phyloP scores from a whole-genome alignment of 495 filamentous ascomycete genomes.

The Aspergillus wentii region DNA sequence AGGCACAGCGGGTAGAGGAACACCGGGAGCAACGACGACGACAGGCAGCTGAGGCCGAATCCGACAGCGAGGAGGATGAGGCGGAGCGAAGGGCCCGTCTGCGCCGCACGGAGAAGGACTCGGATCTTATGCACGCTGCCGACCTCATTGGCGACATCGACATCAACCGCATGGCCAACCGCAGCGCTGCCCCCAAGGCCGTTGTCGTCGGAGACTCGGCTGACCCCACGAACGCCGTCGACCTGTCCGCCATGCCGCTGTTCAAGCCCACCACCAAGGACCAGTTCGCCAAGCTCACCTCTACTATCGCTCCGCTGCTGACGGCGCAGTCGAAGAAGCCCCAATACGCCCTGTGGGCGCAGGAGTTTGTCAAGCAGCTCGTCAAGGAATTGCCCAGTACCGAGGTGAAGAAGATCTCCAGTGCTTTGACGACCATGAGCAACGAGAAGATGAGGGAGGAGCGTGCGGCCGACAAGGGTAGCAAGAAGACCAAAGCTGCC shows the following conservation, averaged over 20 bases:
- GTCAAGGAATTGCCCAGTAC: constrained; percentile 82
- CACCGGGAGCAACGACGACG: constrained; percentile 42
- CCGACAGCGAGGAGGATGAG: constrained; percentile 66
- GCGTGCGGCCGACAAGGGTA: constrained; percentile 88
- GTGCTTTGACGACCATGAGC: constrained; percentile 72
- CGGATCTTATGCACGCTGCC: constrained; percentile 86
- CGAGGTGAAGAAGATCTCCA: constrained; percentile 93
- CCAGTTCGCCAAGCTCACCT: constrained; percentile 73
- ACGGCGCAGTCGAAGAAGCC: constrained; percentile 74
- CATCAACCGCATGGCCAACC: constrained; percentile 52
- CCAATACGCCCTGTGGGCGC: constrained; percentile 81
- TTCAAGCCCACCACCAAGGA: constrained; percentile 87
- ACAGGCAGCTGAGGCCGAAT: constrained; percentile 43
- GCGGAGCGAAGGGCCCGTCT: constrained; percentile 65
- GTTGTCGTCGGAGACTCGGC: constrained; percentile 60
- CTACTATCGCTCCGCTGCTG: constrained; percentile 71
- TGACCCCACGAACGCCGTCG: constrained; percentile 73
- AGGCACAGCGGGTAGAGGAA: constrained; percentile 83
- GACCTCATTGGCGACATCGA: constrained; percentile 84
- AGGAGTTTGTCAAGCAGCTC: constrained; percentile 84
- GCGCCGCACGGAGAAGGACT: constrained; percentile 73
- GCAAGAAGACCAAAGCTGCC: constrained; percentile 91
- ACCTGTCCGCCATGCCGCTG: constrained; percentile 70
- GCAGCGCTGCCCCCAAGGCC: constrained; percentile 49
- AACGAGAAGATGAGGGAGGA: constrained; percentile 99